Evolutionary conservation across 306 rosid genomes (phyloP), one percentile per base, ranked within the genome.

Genomic region (Vigna reflexopilosa): DNA sequence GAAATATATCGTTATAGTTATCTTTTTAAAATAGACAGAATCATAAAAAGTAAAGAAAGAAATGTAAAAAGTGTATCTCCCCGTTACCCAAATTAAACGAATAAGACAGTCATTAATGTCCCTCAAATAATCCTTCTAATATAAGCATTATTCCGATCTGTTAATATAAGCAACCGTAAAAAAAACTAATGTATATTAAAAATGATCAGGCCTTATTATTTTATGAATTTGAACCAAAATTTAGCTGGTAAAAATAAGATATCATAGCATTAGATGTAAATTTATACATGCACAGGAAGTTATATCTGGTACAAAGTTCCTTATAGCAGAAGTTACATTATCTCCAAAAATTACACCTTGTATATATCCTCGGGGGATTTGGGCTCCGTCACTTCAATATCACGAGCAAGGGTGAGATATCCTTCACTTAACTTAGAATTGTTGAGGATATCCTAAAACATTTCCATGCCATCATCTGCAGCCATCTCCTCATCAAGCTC

Each of bases 341-440:
- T 59, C 56, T 77, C 24, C 51, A 76, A 38, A 20, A 63, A 67
- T 40, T 74, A 26, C 42, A 96, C 99, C 99, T 96, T 96, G 82
- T 96, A 96, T 71, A 96, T 89, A 70, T 96, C 99, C 77, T 96
- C 99, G 0, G 98, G 99, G 66, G 99, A 91, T 89, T 96, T 96
- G 49, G 99, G 84, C 84, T 96, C 99, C 98, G 85, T 96, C 66
- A 96, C 99, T 84, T 96, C 99, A 85, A 96, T 93, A 85, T 96
- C 98, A 78, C 97, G 99, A 72, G 99, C 99, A 82, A 96, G 99
- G 72, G 96, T 83, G 51, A 96, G 90, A 90, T 90, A 96, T 42
- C 98, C 99, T 89, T 93, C 99, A 85, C 90, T 96, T 83, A 96
- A 69, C 78, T 89, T 96, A 24, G 88, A 47, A 68, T 93, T 96